phyloP scores from a whole-genome alignment of 2,329 filamentous ascomycete species.

The Ophiostoma himal-ulmi region DNA sequence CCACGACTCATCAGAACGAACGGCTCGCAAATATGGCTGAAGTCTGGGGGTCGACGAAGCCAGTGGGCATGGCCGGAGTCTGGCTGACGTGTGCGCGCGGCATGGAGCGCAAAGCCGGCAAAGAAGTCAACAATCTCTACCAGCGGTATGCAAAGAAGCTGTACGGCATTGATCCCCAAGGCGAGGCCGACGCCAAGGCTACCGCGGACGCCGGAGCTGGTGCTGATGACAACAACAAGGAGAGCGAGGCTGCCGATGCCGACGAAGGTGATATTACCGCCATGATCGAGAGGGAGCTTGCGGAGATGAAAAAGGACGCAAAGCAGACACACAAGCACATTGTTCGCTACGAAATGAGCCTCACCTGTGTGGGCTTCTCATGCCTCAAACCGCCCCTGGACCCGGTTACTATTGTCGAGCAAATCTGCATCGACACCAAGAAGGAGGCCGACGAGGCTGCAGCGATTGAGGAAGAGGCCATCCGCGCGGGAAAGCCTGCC shows the following conservation, averaged over 20 bases:
- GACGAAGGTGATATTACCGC: slow-evolving; percentile 69
- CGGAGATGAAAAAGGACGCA: slow-evolving; percentile 47
- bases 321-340: slow-evolving; percentile 43
- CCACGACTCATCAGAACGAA: slow-evolving; percentile 51
- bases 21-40: slow-evolving; percentile 40
- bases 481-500: neutral
- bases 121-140: slow-evolving; percentile 51
- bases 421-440: slow-evolving; percentile 52
- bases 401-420: slow-evolving; percentile 48
- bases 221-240: neutral
- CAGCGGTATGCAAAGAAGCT: slow-evolving; percentile 56
- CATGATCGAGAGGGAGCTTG: slow-evolving; percentile 66
- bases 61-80: slow-evolving; percentile 62
- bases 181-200: slow-evolving; percentile 19
- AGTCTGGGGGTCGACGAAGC: slow-evolving; percentile 47
- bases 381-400: slow-evolving; percentile 51
- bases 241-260: neutral
- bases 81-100: slow-evolving; percentile 72
- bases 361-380: slow-evolving; percentile 61
- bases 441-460: slow-evolving; percentile 38
- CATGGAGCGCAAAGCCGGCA: slow-evolving; percentile 63
- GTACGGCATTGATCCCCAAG: slow-evolving; percentile 43
- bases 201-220: too few species aligned
- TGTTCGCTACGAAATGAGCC: slow-evolving; percentile 46
- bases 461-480: slow-evolving; percentile 35